A percentile compares a stretch with the other conserved stretches of the same genome.
Evolutionary conservation across 2,329 filamentous ascomycete species (phyloP).

Genomic region (Aspergillus sergii): DNA sequence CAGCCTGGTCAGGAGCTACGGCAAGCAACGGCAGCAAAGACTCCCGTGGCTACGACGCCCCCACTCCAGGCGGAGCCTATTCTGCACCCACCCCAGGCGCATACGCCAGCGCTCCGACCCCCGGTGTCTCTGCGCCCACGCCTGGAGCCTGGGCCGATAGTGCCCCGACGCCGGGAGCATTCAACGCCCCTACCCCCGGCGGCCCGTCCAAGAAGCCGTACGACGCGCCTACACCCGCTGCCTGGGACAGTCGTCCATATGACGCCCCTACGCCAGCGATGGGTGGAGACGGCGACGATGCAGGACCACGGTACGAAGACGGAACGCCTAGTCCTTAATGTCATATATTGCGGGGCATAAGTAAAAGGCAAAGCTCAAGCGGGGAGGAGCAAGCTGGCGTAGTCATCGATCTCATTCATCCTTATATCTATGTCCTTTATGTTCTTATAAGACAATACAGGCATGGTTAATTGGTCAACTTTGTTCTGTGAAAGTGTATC

Average conservation of each 20-base stretch:
- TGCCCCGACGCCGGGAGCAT: conserved; percentile 50
- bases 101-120: conserved; percentile 63
- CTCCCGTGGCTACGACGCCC: conserved; percentile 66
- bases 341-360: background rate
- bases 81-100: conserved; percentile 68
- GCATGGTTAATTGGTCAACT: conserved; percentile 7
- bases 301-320: conserved; percentile 47
- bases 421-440: conserved; percentile 11
- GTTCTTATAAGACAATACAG: conserved; percentile 19
- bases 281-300: conserved; percentile 39
- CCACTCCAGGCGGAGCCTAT: conserved; percentile 69
- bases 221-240: conserved; percentile 46
- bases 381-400: background rate
- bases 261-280: conserved; percentile 55
- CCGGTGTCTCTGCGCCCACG: conserved; percentile 64
- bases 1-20: conserved; percentile 44
- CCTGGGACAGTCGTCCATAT: conserved; percentile 35
- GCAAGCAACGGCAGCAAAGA: conserved; percentile 34
- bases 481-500: conserved; percentile 4
- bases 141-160: conserved; percentile 48
- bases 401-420: background rate
- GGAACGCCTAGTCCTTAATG: conserved; percentile 44
- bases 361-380: background rate
- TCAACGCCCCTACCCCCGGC: conserved; percentile 48
- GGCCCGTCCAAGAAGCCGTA: conserved; percentile 29